phyloP scores from a whole-genome alignment of 2,329 filamentous ascomycete genomes.

The Sarocladiaceae sp. region DNA sequence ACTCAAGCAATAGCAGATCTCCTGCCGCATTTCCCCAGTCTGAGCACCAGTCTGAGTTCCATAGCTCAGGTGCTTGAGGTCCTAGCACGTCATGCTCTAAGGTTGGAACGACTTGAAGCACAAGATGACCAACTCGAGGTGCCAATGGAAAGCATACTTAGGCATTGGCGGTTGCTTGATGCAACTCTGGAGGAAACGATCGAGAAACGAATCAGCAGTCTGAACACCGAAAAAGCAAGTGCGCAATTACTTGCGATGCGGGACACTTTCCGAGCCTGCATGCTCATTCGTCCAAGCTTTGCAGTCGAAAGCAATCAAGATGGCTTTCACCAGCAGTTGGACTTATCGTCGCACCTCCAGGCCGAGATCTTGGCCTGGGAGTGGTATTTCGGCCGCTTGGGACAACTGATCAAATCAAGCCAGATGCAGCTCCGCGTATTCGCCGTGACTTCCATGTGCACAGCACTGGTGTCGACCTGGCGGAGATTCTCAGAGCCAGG shows the following conservation, averaged over 20 bases:
- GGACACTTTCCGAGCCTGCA: not conserved
- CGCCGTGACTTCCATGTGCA: slow-evolving; percentile 69
- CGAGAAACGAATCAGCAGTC: not conserved
- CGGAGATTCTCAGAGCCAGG: slow-evolving; percentile 32
- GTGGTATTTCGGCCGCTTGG: slow-evolving; percentile 65
- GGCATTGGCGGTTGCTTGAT: not conserved
- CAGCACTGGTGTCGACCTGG: slow-evolving; percentile 62
- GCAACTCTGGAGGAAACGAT: not conserved
- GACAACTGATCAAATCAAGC: slow-evolving; percentile 70
- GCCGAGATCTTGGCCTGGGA: slow-evolving; percentile 48
- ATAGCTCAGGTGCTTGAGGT: slow-evolving; percentile 26
- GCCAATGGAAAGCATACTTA: slow-evolving; percentile 25
- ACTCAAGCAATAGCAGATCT: slow-evolving; percentile 32
- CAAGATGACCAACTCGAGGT: slow-evolving; percentile 28
- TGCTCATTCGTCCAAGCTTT: not conserved
- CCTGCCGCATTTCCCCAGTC: slow-evolving; percentile 39
- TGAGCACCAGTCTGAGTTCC: slow-evolving; percentile 36
- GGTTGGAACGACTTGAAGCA: slow-evolving; percentile 25
- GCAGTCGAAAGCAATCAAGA: not conserved
- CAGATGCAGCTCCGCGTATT: slow-evolving; percentile 86
- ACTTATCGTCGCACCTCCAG: not conserved
- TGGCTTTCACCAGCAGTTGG: not conserved
- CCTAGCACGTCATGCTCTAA: not conserved
- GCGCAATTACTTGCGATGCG: not conserved
- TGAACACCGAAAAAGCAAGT: not conserved